phyloP scores from a whole-genome alignment of 306 rosid species.

The Prunus dulcis region DNA sequence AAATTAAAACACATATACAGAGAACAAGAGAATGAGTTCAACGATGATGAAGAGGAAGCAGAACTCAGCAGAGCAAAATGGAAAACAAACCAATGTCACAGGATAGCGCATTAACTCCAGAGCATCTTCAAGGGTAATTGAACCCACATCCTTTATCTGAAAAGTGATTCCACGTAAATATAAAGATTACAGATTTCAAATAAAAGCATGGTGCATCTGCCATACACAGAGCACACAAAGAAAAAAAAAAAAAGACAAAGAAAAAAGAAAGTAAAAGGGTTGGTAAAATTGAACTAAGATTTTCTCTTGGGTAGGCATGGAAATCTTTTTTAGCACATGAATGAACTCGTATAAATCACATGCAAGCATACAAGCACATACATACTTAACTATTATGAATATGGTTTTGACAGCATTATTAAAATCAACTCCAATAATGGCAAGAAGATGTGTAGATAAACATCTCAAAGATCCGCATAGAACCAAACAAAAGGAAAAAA shows the following conservation, averaged over 20 bases:
- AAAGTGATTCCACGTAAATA: constrained; percentile 19
- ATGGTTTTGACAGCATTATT: not conserved
- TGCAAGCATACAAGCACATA: not conserved
- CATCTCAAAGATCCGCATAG: not conserved
- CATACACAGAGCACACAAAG: constrained; percentile 7
- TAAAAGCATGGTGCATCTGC: constrained; percentile 9
- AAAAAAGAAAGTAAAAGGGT: constrained; percentile 20
- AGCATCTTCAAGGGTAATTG: constrained; percentile 69
- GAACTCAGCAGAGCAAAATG: constrained; percentile 6
- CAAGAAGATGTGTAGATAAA: not conserved
- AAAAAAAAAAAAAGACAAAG: not conserved
- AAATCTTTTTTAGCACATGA: not conserved
- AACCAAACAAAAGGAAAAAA: not conserved
- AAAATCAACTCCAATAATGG: not conserved
- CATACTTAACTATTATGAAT: not conserved
- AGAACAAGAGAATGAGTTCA: not conserved
- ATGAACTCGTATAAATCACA: not conserved
- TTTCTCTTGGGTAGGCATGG: not conserved
- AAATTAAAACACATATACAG: constrained; percentile 17
- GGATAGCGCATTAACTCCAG: constrained; percentile 71
- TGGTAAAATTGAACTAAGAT: not conserved
- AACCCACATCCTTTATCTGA: constrained; percentile 68
- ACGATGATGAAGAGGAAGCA: not conserved
- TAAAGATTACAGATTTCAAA: not conserved
- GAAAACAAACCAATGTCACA: constrained; percentile 67